These are phyloP conservation scores for Xylariales sp. DNA, from an alignment of 2,329 filamentous ascomycete genomes.

Conservation along the genomic window DNA sequence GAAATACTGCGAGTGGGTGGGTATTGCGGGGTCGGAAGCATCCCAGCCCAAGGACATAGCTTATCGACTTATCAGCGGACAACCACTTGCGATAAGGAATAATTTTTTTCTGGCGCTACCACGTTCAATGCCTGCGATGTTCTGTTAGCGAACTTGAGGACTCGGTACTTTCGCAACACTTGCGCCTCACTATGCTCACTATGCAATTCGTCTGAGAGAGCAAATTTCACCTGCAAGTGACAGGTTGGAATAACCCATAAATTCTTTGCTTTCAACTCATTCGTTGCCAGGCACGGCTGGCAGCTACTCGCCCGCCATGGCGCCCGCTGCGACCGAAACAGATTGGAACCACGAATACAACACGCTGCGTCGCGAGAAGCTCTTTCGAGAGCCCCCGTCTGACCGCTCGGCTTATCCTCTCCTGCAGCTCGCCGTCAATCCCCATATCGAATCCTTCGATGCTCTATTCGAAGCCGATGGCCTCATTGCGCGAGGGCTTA, in stretches of 20 bases:
- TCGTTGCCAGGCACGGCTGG: too few species aligned
- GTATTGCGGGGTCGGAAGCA: neutral
- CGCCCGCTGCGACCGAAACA: slow-evolving; percentile 55
- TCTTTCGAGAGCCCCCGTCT: slow-evolving; percentile 83
- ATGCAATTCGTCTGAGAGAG: too few species aligned
- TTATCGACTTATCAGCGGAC: slow-evolving; percentile 1
- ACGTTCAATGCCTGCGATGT: too few species aligned
- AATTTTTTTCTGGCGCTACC: slow-evolving; percentile 5
- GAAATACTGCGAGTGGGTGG: neutral
- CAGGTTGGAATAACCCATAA: too few species aligned
- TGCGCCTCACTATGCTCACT: too few species aligned
- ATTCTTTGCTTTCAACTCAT: too few species aligned
- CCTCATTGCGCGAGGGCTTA: slow-evolving; percentile 66
- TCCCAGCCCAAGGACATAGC: neutral
- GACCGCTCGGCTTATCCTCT: slow-evolving; percentile 86
- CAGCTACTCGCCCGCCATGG: slow-evolving; percentile 37
- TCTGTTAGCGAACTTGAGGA: too few species aligned
- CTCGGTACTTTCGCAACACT: too few species aligned
- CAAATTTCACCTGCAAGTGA: too few species aligned
- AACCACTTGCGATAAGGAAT: slow-evolving; percentile 4
- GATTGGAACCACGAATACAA: slow-evolving; percentile 84
- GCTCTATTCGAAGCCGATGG: slow-evolving; percentile 73
- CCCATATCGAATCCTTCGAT: slow-evolving; percentile 96
- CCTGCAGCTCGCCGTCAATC: slow-evolving; percentile 78
- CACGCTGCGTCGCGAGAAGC: slow-evolving; percentile 76